Evolutionary conservation across 768 basidiomycete species (phyloP), one percentile per base, ranked within the genome.

Genomic region (Candolleomyces eurysporus): DNA sequence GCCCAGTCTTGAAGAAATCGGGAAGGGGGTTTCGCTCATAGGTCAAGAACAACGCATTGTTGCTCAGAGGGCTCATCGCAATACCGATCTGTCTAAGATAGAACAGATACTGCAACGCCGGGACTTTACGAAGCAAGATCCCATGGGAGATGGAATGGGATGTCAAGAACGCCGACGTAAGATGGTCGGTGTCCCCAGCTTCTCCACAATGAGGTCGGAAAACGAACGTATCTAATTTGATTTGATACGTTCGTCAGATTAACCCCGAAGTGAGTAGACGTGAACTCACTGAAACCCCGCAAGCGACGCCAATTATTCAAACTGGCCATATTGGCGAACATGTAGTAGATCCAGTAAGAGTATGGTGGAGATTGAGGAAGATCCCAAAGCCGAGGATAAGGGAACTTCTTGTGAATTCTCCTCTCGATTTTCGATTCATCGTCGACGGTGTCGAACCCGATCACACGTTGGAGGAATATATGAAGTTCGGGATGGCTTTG

Each of bases 81-180:
- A 99, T 84, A 32, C 97, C 96, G 64, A 98, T 98, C 77, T 98
- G 97, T 75, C 94, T 96, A 65, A 99, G 82, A 73, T 98, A 99
- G 77, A 95, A 99, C 14, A 99, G 84, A 71, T 99, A 99, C 69
- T 96, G 94, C 50, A 99, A 76, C 1, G 96, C 96, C 0, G 97
- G 97, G 5, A 99, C 96, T 75, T 99, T 99, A 61, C 97, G 90
- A 9, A 99, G 84, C 19, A 98, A 80, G 72, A 99, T 99, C n/a
- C 97, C 97, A 69, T 99, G 97, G 10, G 97, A 98, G 70, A 99
- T 98, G 0, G 96, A 98, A 70, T 98, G 96, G 2, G 96, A 91
- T 0, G 94, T 94, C 22, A 99, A 82, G 84, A 94, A 99, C 2
- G 96, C 92, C 2, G 97, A 94, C 0, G 96, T 92, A 11, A 99